Percentiles rank a stretch among this genome's conserved stretches.
Evolutionary conservation across 176 grass and related monocot species (phyloP).

Genomic region (Oryza glaberrima): DNA sequence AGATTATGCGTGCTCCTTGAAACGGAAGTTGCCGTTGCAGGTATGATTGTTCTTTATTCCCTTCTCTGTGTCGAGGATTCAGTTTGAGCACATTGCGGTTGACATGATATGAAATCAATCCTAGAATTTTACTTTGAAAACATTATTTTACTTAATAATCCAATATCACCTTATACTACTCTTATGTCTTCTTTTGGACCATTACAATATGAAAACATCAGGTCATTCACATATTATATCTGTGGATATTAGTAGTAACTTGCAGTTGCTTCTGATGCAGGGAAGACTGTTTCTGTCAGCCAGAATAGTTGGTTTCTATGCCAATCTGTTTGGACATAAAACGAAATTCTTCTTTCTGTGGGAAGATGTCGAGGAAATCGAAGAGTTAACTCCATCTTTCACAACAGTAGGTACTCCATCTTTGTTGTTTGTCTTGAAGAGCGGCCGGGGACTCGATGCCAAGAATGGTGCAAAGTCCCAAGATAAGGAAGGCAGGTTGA

Average conservation of each 20-base stretch:
- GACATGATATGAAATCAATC: neutral
- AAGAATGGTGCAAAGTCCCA: conserved; percentile 69
- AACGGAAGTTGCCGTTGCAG: conserved; percentile 75
- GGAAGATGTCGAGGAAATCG: conserved; percentile 80
- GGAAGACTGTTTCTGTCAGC: conserved; percentile 82
- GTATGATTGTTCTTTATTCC: conserved; percentile 26
- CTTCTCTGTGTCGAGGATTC: neutral
- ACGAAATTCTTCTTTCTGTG: conserved; percentile 95
- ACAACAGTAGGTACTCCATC: conserved; percentile 66
- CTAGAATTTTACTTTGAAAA: neutral
- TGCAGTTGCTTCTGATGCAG: conserved; percentile 41
- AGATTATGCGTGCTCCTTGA: conserved; percentile 85
- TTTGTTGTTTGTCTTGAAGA: conserved; percentile 64
- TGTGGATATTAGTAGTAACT: conserved; percentile 25
- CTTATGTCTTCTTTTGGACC: neutral
- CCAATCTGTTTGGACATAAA: conserved; percentile 90
- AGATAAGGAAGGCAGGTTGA: conserved; percentile 83
- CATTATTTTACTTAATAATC: neutral
- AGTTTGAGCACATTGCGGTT: neutral
- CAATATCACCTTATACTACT: neutral
- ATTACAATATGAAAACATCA: neutral
- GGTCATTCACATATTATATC: conserved; percentile 11
- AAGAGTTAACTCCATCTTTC: conserved; percentile 72
- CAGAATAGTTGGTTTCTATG: conserved; percentile 80
- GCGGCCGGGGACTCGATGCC: conserved; percentile 67